Base-by-base conservation (phyloP, 1,284 basidiomycete genomes). In the Baeospora myosura region DNA sequence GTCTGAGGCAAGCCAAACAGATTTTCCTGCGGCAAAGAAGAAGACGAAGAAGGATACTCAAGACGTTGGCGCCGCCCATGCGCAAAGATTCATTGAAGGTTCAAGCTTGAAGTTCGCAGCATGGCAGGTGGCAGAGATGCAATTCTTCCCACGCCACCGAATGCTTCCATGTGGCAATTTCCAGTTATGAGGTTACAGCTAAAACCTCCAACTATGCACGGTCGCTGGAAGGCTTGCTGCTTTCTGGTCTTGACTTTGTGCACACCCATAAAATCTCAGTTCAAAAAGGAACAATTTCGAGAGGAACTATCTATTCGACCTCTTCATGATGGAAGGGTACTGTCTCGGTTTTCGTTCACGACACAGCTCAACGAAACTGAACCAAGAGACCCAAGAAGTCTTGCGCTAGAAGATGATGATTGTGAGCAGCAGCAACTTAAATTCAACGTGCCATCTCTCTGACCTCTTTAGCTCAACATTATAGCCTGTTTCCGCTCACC, bases 271-370 rank as follows among this genome's bases (percentile, higher is more conserved):
- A 11, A 10, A 3, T 16, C 11, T 14, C 12, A 30, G 11, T 21
- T 38, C n/a, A 12, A 12, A 22, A 20, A 37, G 7, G 81, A 78
- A 56, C 59, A 61, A 33, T 86, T 84, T 49, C 56, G 74, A 43
- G 94, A 98, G 64, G 61, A 76, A 24, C 71, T 98, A 4, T 67
- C 69, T 1, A 61, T 98, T 17, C 76, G 76, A 33, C 81, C 89
- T 0, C 74, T 97, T 14, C 66, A 74, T 12, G 90, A 97, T 60
- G 95, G 94, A 40, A 85, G 83, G 54, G 76, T 98, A 18, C 74
- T 79, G 0, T 76, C 91, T 0, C 71, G 76, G n/a, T 97, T 98
- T 68, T 73, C 81, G 1, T 96, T 96, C 61, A 80, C 66, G 18
- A 89, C 82, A 0, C 52, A 81, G 21, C 66, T 87, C 32, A 64